These are phyloP conservation scores for Sonneratia alba DNA, from an alignment of 345 rosid genomes.

Conservation along the genomic window DNA sequence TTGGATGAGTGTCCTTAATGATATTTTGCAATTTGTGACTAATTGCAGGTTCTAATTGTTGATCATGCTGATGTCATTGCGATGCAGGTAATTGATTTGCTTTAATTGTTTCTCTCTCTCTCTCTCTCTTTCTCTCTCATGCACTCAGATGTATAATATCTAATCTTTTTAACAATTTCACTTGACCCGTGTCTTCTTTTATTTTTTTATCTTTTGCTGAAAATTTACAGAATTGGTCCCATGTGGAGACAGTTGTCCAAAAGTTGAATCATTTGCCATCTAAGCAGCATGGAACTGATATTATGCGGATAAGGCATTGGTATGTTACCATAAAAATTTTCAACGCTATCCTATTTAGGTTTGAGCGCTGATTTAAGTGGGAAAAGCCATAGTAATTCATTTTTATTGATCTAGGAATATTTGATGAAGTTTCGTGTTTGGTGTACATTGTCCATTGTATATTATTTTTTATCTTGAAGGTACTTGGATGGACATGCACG, in stretches of 20 bases:
- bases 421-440: not conserved
- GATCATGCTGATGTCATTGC: slow-evolving; percentile 93
- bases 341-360: not conserved
- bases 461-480: slow-evolving; percentile 29
- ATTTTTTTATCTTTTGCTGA: slow-evolving; percentile 10
- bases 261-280: slow-evolving; percentile 59
- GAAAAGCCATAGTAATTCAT: too few species aligned
- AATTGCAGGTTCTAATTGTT: slow-evolving; percentile 65
- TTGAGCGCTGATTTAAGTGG: not conserved
- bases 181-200: not conserved
- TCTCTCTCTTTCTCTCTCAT: not conserved
- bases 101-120: slow-evolving; percentile 11
- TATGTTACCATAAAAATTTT: slow-evolving; percentile 18
- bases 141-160: not conserved
- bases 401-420: not conserved
- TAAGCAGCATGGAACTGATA: slow-evolving; percentile 73
- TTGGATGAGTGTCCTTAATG: not conserved
- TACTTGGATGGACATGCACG: slow-evolving; percentile 72
- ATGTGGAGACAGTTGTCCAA: slow-evolving; percentile 49
- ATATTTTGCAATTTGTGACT: slow-evolving; percentile 4
- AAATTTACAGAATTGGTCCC: slow-evolving; percentile 68
- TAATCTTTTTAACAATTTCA: not conserved
- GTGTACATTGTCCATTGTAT: not conserved
- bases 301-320: slow-evolving; percentile 86
- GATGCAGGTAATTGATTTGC: slow-evolving; percentile 56